Evolutionary conservation across 2,329 filamentous ascomycete species (phyloP).

Genomic region (Ophiostoma ulmi): DNA sequence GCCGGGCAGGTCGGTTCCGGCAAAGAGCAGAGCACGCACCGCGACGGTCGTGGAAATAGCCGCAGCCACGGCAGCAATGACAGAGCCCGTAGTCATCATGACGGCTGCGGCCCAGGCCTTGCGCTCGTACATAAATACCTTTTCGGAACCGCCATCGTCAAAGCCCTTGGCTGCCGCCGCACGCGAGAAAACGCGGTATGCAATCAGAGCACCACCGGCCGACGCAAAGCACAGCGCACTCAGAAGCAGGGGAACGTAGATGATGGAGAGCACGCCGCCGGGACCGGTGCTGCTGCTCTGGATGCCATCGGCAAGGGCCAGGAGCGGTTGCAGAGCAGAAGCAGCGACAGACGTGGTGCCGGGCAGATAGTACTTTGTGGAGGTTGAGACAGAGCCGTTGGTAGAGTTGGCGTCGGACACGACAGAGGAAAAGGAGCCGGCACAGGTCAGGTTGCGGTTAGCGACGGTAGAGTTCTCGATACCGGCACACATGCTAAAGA

Average conservation of each 20-base stretch:
- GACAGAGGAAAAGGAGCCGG: slow-evolving; percentile 22
- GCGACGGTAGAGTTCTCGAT: neutral
- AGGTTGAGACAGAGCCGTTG: slow-evolving; percentile 10
- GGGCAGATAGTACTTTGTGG: slow-evolving; percentile 22
- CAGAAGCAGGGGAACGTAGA: slow-evolving; percentile 25
- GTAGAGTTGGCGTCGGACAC: slow-evolving; percentile 14
- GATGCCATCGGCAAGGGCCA: slow-evolving; percentile 23
- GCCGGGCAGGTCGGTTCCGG: slow-evolving; percentile 25
- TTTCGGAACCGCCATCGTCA: neutral
- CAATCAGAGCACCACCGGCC: slow-evolving; percentile 22
- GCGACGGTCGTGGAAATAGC: slow-evolving; percentile 26
- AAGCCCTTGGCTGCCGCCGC: neutral
- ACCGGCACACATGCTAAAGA: slow-evolving; percentile 28
- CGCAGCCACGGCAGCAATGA: slow-evolving; percentile 23
- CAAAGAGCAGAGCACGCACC: slow-evolving; percentile 27
- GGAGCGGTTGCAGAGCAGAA: slow-evolving; percentile 23
- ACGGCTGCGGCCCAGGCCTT: slow-evolving; percentile 20
- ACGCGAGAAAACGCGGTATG: slow-evolving; percentile 14
- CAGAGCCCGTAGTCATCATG: slow-evolving; percentile 24
- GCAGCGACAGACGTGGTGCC: slow-evolving; percentile 23
- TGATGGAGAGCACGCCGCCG: slow-evolving; percentile 23
- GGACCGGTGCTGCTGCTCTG: slow-evolving; percentile 25
- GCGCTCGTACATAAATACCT: neutral
- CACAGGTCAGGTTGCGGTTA: slow-evolving; percentile 24
- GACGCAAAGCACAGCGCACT: slow-evolving; percentile 24